These are phyloP conservation scores for Pilobolus umbonatus DNA, from an alignment of 192 early-diverging fungal species.

Conservation along the genomic window DNA sequence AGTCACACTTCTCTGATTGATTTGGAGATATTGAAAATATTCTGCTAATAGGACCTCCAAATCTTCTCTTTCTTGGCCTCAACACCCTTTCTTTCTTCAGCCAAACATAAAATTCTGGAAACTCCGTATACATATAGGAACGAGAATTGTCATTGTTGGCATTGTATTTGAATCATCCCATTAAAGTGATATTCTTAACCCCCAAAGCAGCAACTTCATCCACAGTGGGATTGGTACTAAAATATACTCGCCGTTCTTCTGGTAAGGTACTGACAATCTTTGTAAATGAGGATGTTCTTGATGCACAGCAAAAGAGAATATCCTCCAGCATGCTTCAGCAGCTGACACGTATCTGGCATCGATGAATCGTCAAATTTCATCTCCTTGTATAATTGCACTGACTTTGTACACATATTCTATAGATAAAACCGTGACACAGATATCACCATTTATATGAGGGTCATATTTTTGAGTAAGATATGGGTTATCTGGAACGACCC, in stretches of 20 bases:
- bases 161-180: neutral
- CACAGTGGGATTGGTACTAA: too few relatives aligned
- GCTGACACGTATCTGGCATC: slow-evolving; percentile 27
- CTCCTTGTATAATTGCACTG: neutral
- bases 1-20: neutral
- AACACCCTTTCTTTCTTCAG: too few relatives aligned
- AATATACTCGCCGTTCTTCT: slow-evolving; percentile 4
- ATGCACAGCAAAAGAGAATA: slow-evolving; percentile 29
- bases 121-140: neutral
- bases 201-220: neutral
- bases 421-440: neutral
- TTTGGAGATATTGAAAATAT: neutral
- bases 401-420: slow-evolving; percentile 1
- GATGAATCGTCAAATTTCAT: neutral
- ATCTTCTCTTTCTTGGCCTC: neutral
- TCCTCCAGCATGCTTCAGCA: slow-evolving; percentile 29
- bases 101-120: slow-evolving; percentile 1
- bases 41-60: neutral
- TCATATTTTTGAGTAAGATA: neutral
- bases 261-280: slow-evolving; percentile 16
- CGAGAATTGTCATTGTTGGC: neutral
- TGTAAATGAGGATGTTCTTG: slow-evolving; percentile 18
- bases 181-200: neutral
- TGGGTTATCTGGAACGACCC: neutral
- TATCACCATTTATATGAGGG: neutral